Percentiles rank a stretch among this genome's conserved stretches.
Evolutionary conservation across 2,329 filamentous ascomycete species (phyloP).

Genomic region (Gnomoniopsis sp.): DNA sequence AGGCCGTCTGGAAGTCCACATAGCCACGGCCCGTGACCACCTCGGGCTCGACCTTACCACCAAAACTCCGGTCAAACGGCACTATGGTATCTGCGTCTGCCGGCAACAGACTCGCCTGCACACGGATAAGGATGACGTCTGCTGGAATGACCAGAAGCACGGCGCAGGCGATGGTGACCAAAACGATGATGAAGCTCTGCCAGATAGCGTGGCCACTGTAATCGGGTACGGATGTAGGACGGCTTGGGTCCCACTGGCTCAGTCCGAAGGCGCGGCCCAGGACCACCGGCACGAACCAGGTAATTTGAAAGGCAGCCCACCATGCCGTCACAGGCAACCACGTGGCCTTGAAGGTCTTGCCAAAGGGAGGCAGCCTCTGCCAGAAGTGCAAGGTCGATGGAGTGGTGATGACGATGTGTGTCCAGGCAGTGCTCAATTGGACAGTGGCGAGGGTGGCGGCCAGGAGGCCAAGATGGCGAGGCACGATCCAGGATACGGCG

Average conservation of each 20-base stretch:
- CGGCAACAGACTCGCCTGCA: constrained; percentile 83
- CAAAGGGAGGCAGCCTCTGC: constrained; percentile 64
- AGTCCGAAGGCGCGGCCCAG: constrained; percentile 47
- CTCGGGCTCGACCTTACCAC: constrained; percentile 70
- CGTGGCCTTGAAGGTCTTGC: constrained; percentile 63
- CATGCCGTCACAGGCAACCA: constrained; percentile 63
- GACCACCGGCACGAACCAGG: constrained; percentile 43
- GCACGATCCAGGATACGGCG: constrained; percentile 36
- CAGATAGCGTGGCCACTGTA: constrained; percentile 36
- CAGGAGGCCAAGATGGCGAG: constrained; percentile 47
- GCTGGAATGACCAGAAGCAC: constrained; percentile 71
- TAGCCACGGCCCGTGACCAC: constrained; percentile 71
- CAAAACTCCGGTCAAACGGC: constrained; percentile 84
- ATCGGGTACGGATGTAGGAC: constrained; percentile 34
- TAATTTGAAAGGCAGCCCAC: constrained; percentile 54
- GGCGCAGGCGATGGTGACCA: constrained; percentile 47
- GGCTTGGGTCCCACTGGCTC: constrained; percentile 33
- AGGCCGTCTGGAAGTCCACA: constrained; percentile 70
- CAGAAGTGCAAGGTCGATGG: constrained; percentile 63
- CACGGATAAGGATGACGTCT: constrained; percentile 71
- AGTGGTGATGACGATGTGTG: constrained; percentile 78
- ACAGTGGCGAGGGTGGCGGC: constrained; percentile 59
- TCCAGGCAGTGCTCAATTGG: constrained; percentile 74
- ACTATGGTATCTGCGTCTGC: constrained; percentile 81
- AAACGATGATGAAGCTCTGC: constrained; percentile 44